Percentiles rank a stretch among this genome's conserved stretches.
Conservation (phyloP, 225 moss, liverwort and hornwort genomes). For the Neckera pumila region DNA sequence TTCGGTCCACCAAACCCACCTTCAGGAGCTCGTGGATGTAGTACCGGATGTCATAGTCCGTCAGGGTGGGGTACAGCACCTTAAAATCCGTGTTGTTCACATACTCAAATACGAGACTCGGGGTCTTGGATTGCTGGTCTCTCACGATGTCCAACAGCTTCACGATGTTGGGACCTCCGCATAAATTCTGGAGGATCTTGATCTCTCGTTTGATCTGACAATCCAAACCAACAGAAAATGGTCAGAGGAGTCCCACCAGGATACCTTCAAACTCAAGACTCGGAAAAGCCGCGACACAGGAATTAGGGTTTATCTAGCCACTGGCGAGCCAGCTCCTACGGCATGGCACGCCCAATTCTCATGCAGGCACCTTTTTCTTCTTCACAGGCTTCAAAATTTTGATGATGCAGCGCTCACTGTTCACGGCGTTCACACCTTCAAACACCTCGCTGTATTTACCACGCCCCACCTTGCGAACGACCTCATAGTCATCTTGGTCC, state of each 20-base stretch:
- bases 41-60: conserved; percentile 90
- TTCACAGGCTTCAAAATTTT: conserved; percentile 59
- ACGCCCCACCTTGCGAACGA: conserved; percentile 51
- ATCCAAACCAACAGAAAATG: background rate
- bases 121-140: conserved; percentile 93
- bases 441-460: conserved; percentile 62
- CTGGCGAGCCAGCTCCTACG: background rate
- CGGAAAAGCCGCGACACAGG: too few species aligned
- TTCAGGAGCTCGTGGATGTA: conserved; percentile 93
- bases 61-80: conserved; percentile 88
- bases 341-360: background rate
- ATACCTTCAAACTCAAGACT: background rate
- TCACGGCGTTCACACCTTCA: conserved; percentile 44
- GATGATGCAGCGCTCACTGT: conserved; percentile 53
- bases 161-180: conserved; percentile 87
- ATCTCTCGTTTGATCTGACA: conserved; percentile 81
- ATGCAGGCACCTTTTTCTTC: conserved; percentile 48
- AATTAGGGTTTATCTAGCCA: background rate
- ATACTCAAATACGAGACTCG: conserved; percentile 93
- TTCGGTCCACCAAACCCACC: conserved; percentile 22
- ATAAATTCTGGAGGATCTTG: conserved; percentile 86
- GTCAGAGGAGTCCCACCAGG: background rate
- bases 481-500: conserved; percentile 56
- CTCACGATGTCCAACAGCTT: conserved; percentile 94
- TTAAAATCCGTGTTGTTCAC: conserved; percentile 95